Base-by-base conservation (phyloP, 2,329 filamentous ascomycete species). In the Phialophora tarda region DNA sequence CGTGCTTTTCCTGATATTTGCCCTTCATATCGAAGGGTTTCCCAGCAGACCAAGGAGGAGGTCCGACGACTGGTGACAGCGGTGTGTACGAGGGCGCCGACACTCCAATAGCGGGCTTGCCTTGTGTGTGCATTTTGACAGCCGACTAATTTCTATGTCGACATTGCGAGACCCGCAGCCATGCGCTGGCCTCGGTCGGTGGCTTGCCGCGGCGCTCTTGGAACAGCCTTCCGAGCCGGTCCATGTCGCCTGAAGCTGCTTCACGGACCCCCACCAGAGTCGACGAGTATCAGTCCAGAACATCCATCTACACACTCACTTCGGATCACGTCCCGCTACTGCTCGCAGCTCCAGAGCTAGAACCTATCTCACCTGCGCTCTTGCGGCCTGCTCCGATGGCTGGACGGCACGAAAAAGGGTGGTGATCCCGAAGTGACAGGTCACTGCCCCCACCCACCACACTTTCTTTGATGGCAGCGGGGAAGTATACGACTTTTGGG, bases 361-460 rank as follows among this genome's bases (percentile, higher is more conserved):
- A 50, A 28, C 44, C 58, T 28, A 28, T 8, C 32, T 7, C 2
- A 11, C n/a, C 10, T 21, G n/a, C n/a, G 28, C 1, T 38, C 1
- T 26, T 21, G 4, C 3, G 23, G 28, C 47, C 41, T 61, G 11
- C 4, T 32, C 38, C 14, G 38, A 32, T 55, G 50, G 50, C 50
- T 56, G 23, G 38, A 56, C 28, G 50, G 50, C 34, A 62, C 51
- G 59, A 47, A 56, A 56, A 55, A 48, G 44, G 24, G 28, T 51
- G 23, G 32, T n/a, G 17, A 21, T 56, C 34, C 38, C 59, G 59
- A 62, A n/a, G 34, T 56, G 59, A 62, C 59, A 62, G 59, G 59
- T 62, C 59, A 21, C n/a, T 6, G 21, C 8, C 59, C 34, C 59
- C 59, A 61, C 59, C 47, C 30, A 23, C 30, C 11, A 23, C 48